Conservation (phyloP, 1,284 basidiomycete genomes). For the Ceratorhiza oryzae-sativae region DNA sequence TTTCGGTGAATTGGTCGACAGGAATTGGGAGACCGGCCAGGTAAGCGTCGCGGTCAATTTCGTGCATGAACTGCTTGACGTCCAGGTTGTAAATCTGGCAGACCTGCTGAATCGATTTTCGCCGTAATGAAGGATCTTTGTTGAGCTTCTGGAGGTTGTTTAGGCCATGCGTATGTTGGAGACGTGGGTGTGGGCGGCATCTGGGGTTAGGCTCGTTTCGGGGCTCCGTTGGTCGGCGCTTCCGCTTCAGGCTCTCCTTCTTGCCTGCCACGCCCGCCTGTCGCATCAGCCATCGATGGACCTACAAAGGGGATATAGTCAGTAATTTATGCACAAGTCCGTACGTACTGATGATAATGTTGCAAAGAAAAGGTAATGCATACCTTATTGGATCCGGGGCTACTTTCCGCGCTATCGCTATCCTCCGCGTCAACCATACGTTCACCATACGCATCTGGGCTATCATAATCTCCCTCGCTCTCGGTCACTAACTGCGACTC, state of each 20-base stretch:
- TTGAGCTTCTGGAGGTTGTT: slow-evolving; percentile 1
- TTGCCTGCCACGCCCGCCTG: background rate
- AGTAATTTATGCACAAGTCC: background rate
- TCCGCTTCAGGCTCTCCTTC: background rate
- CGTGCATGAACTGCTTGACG: background rate
- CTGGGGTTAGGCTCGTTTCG: background rate
- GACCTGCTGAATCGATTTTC: slow-evolving; percentile 5
- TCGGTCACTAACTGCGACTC: too few species aligned
- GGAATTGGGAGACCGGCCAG: background rate
- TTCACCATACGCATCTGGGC: slow-evolving; percentile 14
- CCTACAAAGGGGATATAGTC: background rate
- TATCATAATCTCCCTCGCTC: slow-evolving; percentile 17
- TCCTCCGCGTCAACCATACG: background rate
- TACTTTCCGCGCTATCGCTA: background rate
- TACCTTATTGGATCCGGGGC: background rate
- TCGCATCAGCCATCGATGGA: background rate
- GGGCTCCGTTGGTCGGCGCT: slow-evolving; percentile 4
- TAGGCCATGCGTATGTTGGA: background rate
- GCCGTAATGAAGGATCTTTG: background rate
- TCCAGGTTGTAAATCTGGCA: slow-evolving; percentile 8
- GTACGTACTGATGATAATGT: background rate
- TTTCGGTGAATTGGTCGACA: slow-evolving; percentile 6
- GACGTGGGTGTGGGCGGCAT: slow-evolving; percentile 5
- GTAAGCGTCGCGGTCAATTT: background rate
- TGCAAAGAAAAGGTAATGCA: background rate